phyloP scores from a whole-genome alignment of 1,284 basidiomycete species.

The Pyrrhoderma lamaoense region DNA sequence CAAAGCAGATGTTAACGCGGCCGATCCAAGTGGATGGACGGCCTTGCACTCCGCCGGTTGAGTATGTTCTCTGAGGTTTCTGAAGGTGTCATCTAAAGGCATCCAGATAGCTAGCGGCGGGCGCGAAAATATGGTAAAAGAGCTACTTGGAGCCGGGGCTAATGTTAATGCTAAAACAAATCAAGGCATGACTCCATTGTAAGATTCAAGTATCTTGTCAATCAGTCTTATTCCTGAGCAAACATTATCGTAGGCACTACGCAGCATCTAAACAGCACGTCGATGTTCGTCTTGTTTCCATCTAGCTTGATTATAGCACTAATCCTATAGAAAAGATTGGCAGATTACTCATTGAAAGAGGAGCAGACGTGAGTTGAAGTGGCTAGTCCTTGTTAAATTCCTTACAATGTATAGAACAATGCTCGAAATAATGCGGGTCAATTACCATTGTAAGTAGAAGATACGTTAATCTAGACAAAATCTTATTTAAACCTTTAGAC shows the following conservation, averaged over 20 bases:
- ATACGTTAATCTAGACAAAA: slow-evolving; percentile 12
- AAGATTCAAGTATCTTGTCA: slow-evolving; percentile 27
- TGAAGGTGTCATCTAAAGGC: slow-evolving; percentile 2
- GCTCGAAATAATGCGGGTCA: slow-evolving; percentile 88
- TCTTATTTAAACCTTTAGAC: slow-evolving; percentile 49
- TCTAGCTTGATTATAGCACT: slow-evolving; percentile 19
- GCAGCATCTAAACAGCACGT: slow-evolving; percentile 90
- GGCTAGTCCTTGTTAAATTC: slow-evolving; percentile 12
- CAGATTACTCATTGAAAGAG: slow-evolving; percentile 72
- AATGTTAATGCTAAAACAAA: slow-evolving; percentile 76
- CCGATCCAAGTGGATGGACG: slow-evolving; percentile 78
- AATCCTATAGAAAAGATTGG: slow-evolving; percentile 62
- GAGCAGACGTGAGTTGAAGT: slow-evolving; percentile 67
- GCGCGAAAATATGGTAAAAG: slow-evolving; percentile 67
- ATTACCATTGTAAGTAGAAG: slow-evolving; percentile 64
- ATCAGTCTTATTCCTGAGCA: not conserved
- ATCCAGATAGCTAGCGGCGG: slow-evolving; percentile 66
- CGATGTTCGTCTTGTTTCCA: slow-evolving; percentile 45
- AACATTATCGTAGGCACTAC: slow-evolving; percentile 60
- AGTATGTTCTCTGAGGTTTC: slow-evolving; percentile 16
- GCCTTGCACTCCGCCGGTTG: slow-evolving; percentile 82
- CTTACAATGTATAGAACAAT: slow-evolving; percentile 59
- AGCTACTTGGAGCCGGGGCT: slow-evolving; percentile 80
- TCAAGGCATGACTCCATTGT: slow-evolving; percentile 86
- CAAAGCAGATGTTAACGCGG: slow-evolving; percentile 62